phyloP scores from a whole-genome alignment of 2,329 filamentous ascomycete genomes.

The Arthrobotrys sinensis region DNA sequence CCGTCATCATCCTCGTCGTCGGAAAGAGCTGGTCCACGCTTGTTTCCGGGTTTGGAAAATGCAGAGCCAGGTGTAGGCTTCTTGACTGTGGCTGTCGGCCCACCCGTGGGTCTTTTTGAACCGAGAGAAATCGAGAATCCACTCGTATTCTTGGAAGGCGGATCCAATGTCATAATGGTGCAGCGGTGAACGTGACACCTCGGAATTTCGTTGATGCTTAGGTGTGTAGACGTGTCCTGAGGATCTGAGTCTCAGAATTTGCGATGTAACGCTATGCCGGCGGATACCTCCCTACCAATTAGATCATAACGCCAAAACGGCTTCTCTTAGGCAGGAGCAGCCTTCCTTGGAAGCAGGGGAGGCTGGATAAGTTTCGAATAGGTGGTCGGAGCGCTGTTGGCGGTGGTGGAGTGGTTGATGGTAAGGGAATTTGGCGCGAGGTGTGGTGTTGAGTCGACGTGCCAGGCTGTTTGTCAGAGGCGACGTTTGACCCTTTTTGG shows the following conservation, averaged over 20 bases:
- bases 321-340: neutral
- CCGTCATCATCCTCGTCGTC: constrained; percentile 61
- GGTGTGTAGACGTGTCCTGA: constrained; percentile 7
- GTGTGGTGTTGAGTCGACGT: constrained; percentile 38
- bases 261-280: constrained; percentile 19
- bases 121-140: constrained; percentile 63
- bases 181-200: constrained; percentile 2
- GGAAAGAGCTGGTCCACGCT: constrained; percentile 63
- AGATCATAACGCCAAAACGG: constrained; percentile 14
- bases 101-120: constrained; percentile 55
- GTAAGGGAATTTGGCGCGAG: constrained; percentile 27
- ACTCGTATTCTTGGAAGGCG: constrained; percentile 26
- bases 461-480: constrained; percentile 26
- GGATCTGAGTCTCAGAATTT: neutral
- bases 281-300: neutral
- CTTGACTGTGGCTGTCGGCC: constrained; percentile 32
- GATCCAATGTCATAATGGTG: constrained; percentile 16
- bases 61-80: constrained; percentile 46
- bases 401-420: constrained; percentile 12
- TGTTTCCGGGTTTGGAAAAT: constrained; percentile 52
- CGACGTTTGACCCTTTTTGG: constrained; percentile 37
- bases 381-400: neutral
- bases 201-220: neutral
- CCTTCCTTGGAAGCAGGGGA: constrained; percentile 42
- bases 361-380: neutral